Conservation (phyloP, 495 filamentous ascomycete genomes). For the Cercophora samala region DNA sequence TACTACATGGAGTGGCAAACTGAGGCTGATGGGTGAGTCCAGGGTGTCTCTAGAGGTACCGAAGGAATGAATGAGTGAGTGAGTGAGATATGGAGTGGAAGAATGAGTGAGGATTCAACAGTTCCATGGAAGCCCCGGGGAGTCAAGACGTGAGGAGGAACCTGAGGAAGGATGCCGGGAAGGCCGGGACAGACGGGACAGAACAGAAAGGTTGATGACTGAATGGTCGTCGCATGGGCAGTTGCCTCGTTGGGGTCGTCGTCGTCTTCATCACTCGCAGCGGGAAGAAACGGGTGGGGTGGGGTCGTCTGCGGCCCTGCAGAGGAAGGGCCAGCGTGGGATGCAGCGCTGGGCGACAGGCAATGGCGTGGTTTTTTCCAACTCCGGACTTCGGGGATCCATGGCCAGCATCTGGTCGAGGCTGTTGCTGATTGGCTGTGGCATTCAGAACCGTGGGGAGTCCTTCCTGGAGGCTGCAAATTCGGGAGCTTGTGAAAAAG, state of each 20-base stretch:
- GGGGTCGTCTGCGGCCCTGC: neutral
- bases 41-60: no score
- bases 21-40: neutral
- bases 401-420: neutral
- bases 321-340: conserved; percentile 7
- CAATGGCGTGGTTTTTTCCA: conserved; percentile 20
- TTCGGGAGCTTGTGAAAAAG: conserved; percentile 23
- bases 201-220: no score
- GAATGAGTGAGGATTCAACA: neutral
- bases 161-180: neutral
- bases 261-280: no score
- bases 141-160: neutral
- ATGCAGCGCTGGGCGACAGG: conserved; percentile 7
- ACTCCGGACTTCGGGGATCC: conserved; percentile 21
- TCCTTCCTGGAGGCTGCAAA: conserved; percentile 15
- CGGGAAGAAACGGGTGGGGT: conserved; percentile 22
- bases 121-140: neutral
- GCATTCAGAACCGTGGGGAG: conserved; percentile 4
- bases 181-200: neutral
- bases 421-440: conserved; percentile 9
- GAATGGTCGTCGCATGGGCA: conserved; percentile 1
- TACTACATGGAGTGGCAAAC: neutral
- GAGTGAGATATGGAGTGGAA: no score
- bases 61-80: no score
- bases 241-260: conserved; percentile 5